Evolutionary conservation across 148 eudicot species (phyloP).

Genomic region (Rhododendron williamsianum): DNA sequence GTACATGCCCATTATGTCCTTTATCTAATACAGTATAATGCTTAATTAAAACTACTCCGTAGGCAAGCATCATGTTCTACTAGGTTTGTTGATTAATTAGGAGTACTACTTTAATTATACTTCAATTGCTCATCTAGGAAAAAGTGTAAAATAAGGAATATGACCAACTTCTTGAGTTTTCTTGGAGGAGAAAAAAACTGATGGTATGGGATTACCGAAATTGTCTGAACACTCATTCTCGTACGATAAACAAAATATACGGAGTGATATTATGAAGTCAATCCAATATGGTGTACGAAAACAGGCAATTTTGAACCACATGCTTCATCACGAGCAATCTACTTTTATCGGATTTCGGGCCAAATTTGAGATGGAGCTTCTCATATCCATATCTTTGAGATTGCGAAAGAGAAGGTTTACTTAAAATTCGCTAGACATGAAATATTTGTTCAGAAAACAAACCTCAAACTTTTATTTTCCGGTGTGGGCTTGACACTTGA

Average conservation of each 20-base stretch:
- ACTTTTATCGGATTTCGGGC: not conserved
- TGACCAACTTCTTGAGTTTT: not conserved
- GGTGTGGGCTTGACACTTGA: too few species aligned
- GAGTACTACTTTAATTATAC: not conserved
- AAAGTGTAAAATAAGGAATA: not conserved
- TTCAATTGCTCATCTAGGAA: not conserved
- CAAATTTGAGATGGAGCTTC: not conserved
- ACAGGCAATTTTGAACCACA: not conserved
- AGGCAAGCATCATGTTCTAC: constrained; percentile 4
- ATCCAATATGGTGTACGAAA: not conserved
- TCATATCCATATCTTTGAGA: not conserved
- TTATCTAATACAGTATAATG: not conserved
- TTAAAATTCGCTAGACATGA: not conserved
- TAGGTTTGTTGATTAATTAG: not conserved
- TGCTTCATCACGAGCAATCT: not conserved
- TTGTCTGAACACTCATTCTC: not conserved
- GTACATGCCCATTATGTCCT: not conserved
- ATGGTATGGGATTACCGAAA: not conserved
- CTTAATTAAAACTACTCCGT: not conserved
- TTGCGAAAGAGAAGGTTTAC: not conserved
- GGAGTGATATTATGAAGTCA: not conserved
- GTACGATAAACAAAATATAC: not conserved
- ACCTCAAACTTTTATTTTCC: too few species aligned
- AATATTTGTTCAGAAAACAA: not conserved
- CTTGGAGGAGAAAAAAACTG: not conserved